Conservation (phyloP, 345 rosid genomes). For the Durio zibethinus region DNA sequence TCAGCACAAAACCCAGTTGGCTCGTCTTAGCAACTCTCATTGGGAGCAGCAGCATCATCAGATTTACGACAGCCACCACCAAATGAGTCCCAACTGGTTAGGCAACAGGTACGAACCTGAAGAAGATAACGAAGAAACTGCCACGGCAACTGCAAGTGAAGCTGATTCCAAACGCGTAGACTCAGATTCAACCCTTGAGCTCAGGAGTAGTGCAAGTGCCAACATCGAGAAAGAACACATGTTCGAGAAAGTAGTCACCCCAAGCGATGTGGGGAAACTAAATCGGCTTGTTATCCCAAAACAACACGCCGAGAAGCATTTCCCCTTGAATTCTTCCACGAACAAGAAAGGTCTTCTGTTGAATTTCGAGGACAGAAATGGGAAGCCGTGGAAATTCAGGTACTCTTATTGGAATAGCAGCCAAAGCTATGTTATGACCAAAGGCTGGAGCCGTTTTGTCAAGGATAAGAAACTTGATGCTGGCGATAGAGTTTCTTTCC, state of each 20-base stretch:
- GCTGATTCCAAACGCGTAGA: conserved; percentile 16
- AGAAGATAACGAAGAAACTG: conserved; percentile 21
- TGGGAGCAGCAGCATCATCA: conserved; percentile 14
- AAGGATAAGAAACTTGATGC: conserved; percentile 76
- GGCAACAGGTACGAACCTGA: conserved; percentile 24
- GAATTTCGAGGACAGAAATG: conserved; percentile 67
- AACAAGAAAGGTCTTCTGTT: conserved; percentile 69
- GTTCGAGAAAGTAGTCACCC: conserved; percentile 62
- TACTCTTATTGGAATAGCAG: conserved; percentile 81
- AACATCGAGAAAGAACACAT: conserved; percentile 44
- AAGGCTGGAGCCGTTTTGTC: conserved; percentile 83
- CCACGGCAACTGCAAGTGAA: conserved; percentile 7
- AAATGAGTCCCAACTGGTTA: conserved; percentile 37
- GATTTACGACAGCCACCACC: conserved; percentile 16
- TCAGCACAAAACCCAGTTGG: conserved; percentile 21
- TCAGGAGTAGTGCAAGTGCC: conserved; percentile 15
- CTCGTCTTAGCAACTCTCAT: conserved; percentile 9
- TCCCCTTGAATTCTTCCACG: conserved; percentile 69
- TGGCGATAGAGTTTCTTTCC: conserved; percentile 74
- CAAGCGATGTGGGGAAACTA: conserved; percentile 68
- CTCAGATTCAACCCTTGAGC: conserved; percentile 14
- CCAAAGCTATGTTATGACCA: conserved; percentile 83
- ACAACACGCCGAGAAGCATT: conserved; percentile 76
- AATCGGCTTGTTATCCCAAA: conserved; percentile 61
- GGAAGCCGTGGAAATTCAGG: conserved; percentile 62